Evolutionary conservation across 1,284 basidiomycete genomes (phyloP).

Genomic region (Veloboletus limbatus): DNA sequence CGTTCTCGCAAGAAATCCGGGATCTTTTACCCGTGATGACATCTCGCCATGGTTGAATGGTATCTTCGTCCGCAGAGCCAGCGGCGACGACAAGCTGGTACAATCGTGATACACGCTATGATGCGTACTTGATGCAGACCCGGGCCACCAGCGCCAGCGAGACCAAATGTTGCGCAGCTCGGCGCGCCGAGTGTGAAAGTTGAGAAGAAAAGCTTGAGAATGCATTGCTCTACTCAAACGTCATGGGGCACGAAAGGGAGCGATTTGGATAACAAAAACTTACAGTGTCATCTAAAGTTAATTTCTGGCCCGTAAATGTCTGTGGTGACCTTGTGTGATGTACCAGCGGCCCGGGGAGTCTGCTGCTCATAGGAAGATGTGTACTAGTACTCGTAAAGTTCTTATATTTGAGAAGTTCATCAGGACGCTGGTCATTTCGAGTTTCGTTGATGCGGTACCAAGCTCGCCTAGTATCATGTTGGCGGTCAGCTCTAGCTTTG

Average conservation of each 20-base stretch:
- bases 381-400: constrained; percentile 69
- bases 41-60: constrained; percentile 52
- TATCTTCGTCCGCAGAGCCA: constrained; percentile 27
- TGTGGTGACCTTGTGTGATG: constrained; percentile 58
- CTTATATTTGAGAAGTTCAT: constrained; percentile 78
- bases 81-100: constrained; percentile 41
- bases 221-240: constrained; percentile 50
- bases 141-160: constrained; percentile 54
- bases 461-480: no score
- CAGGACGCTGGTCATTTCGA: constrained; percentile 79
- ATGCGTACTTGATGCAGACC: constrained; percentile 67
- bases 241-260: constrained; percentile 1
- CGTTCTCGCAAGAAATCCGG: constrained; percentile 47
- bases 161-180: constrained; percentile 67
- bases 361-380: constrained; percentile 22
- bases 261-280: constrained; percentile 28
- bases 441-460: no score
- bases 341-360: constrained; percentile 9
- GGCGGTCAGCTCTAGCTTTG: no score
- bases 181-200: constrained; percentile 60
- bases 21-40: constrained; percentile 47
- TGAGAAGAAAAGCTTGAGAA: constrained; percentile 63
- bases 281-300: constrained; percentile 71
- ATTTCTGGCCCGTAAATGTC: constrained; percentile 81
- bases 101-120: constrained; percentile 63